Evolutionary conservation across 768 basidiomycete genomes (phyloP).

Genomic region (Candolleomyces eurysporus): DNA sequence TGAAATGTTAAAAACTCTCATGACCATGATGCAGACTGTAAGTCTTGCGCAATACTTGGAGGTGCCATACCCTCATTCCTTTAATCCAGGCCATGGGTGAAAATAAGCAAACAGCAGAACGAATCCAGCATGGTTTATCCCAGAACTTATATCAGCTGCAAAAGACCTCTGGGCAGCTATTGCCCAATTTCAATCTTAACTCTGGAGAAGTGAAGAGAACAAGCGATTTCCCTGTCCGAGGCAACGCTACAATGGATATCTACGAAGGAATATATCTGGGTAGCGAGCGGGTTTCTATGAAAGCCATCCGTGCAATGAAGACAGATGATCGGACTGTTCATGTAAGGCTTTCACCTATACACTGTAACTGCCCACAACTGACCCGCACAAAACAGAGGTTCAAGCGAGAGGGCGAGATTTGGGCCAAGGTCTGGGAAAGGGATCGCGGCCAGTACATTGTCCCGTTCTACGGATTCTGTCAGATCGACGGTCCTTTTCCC

Average conservation of each 20-base stretch:
- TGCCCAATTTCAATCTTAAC: conserved; percentile 49
- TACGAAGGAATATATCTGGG: conserved; percentile 53
- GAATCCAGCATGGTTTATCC: conserved; percentile 41
- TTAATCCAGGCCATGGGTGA: conserved; percentile 29
- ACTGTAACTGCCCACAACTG: conserved; percentile 1
- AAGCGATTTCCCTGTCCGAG: conserved; percentile 48
- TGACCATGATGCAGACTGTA: conserved; percentile 52
- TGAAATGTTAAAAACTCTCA: conserved; percentile 38
- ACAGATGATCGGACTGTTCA: conserved; percentile 42
- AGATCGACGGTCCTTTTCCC: conserved; percentile 58
- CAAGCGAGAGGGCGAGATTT: conserved; percentile 51
- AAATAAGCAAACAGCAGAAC: conserved; percentile 28
- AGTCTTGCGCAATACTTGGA: background rate
- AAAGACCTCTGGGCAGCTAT: conserved; percentile 39
- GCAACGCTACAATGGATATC: conserved; percentile 53
- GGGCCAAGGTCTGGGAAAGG: conserved; percentile 50
- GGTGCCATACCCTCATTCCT: background rate
- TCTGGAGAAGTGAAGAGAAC: conserved; percentile 52
- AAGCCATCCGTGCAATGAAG: conserved; percentile 51
- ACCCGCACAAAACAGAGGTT: conserved; percentile 38
- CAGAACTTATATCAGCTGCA: conserved; percentile 53
- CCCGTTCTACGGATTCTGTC: conserved; percentile 58
- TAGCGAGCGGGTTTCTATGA: conserved; percentile 56
- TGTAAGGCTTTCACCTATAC: conserved; percentile 25
- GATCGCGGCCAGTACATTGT: conserved; percentile 52